Evolutionary conservation across 805 yeast genomes (phyloP), one percentile per base, ranked within the genome.

Genomic region (Sugiyamaella smithiae): DNA sequence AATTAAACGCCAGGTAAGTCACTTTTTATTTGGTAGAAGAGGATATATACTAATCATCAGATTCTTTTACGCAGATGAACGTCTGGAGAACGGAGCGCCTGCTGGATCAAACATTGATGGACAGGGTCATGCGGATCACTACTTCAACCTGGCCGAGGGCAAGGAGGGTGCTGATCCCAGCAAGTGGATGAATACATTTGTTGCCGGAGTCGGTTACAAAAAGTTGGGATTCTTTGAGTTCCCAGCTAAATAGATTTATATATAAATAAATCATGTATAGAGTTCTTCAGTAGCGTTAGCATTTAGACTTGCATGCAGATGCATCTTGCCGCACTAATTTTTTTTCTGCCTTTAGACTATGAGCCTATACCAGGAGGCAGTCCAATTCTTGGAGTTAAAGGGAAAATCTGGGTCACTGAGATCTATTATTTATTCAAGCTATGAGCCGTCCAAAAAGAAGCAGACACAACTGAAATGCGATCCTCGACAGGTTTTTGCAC

Each of bases 401-500:
- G 68, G 71, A 5, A 73, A 68, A 43, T 71, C 75, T 19, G 85
- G 85, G 0, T 78, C 85, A 0, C 59, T 81, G 41, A 80, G 77
- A 53, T 67, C 72, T 3, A 62, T 82, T 22, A 73, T 82, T 3
- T 75, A 81, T 59, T 76, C 72, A 37, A 76, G 69, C 51, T 63
- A 40, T 57, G 64, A 54, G 25, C 29, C 2, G 3, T 23, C 41
- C 19, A 37, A 45, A 24, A 25, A 40, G 46, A 52, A 33, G 51
- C 67, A 65, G 38, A 72, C 70, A 47, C 72, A 71, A 57, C 63
- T 83, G 48, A 71, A 76, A 59, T 70, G 82, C 0, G 80, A 88
- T 51, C 95, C 97, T 1, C 87, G 85, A 59, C 97, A 91, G 62
- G 69, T 90, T 1, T 88, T 74, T 70, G 99, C 97, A 0, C 69